Percentiles rank a stretch among this genome's conserved stretches.
Evolutionary conservation across 2,329 filamentous ascomycete species (phyloP).

Genomic region (Emericellopsis atlantica): DNA sequence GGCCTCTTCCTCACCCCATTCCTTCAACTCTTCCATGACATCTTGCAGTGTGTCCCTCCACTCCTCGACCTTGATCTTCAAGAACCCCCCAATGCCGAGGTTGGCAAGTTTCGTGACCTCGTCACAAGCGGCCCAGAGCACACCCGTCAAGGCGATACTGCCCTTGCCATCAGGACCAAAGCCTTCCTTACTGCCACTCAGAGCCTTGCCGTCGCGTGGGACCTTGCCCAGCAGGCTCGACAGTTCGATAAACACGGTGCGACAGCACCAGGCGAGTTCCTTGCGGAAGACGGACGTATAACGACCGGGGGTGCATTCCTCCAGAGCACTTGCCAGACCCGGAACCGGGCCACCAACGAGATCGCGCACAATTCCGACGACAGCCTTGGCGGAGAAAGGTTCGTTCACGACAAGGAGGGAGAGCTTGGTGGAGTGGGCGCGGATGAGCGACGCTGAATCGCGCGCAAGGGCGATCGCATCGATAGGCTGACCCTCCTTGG

Average conservation of each 20-base stretch:
- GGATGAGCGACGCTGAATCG: constrained; percentile 60
- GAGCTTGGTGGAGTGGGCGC: constrained; percentile 76
- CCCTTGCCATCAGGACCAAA: constrained; percentile 30
- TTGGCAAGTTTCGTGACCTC: constrained; percentile 49
- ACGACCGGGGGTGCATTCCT: constrained; percentile 46
- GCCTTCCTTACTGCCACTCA: constrained; percentile 15
- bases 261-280: constrained; percentile 49
- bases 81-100: constrained; percentile 56
- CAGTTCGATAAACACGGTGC: constrained; percentile 51
- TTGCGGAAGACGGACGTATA: constrained; percentile 52
- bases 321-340: constrained; percentile 57
- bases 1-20: constrained; percentile 67
- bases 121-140: constrained; percentile 79
- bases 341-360: constrained; percentile 64
- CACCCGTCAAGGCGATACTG: constrained; percentile 54
- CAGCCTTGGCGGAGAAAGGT: constrained; percentile 71
- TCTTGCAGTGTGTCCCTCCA: constrained; percentile 68
- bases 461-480: constrained; percentile 56
- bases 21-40: constrained; percentile 73
- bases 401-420: constrained; percentile 77
- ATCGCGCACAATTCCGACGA: constrained; percentile 57
- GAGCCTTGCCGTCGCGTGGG: constrained; percentile 40
- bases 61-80: constrained; percentile 60
- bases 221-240: constrained; percentile 47
- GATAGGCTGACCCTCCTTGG: constrained; percentile 13